These are phyloP conservation scores for Fragilariopsis cylindrus DNA, from an alignment of 108 stramenopile species.

Conservation along the genomic window DNA sequence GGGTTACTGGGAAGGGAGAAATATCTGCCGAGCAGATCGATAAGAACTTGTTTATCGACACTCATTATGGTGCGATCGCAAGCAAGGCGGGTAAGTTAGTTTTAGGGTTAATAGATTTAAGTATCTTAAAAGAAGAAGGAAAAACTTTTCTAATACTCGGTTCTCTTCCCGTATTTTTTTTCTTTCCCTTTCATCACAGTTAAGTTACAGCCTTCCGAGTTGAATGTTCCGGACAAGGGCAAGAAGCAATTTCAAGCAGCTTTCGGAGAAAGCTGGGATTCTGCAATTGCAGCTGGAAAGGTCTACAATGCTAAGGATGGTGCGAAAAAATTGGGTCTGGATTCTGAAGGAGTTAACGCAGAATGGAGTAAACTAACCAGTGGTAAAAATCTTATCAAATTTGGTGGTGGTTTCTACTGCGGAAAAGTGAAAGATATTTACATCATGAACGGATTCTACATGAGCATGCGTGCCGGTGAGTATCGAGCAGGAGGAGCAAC, in stretches of 20 bases:
- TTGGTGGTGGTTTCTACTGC: conserved; percentile 91
- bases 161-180: background rate
- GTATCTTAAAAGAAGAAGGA: background rate
- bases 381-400: conserved; percentile 78
- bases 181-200: background rate
- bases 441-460: conserved; percentile 91
- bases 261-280: conserved; percentile 80
- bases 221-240: conserved; percentile 74
- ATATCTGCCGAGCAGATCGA: conserved; percentile 74
- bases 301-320: conserved; percentile 88
- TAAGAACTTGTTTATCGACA: conserved; percentile 81
- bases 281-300: conserved; percentile 67
- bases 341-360: conserved; percentile 61
- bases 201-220: conserved; percentile 65
- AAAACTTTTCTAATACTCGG: background rate
- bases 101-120: conserved; percentile 20
- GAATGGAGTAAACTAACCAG: conserved; percentile 41
- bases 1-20: conserved; percentile 64
- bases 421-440: conserved; percentile 75
- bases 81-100: conserved; percentile 67
- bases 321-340: conserved; percentile 66
- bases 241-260: conserved; percentile 54
- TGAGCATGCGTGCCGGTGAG: conserved; percentile 74
- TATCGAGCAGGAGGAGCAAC: conserved; percentile 41
- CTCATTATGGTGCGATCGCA: conserved; percentile 90